phyloP scores from a whole-genome alignment of 768 basidiomycete species.

The Pseudohyphozyma bogoriensis region DNA sequence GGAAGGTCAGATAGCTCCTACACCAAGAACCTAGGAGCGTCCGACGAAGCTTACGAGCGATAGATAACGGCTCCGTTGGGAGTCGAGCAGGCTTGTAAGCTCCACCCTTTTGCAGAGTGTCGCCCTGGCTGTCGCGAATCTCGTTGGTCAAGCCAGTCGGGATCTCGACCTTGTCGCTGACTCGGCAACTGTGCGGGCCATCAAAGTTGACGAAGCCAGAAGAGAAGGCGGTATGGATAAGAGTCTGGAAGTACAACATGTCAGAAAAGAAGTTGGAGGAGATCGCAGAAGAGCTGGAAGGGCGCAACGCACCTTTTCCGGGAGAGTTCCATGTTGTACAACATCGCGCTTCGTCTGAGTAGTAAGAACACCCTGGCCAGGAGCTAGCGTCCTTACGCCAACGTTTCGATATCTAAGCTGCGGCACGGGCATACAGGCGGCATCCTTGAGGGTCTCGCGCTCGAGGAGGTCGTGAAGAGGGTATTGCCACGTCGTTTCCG shows the following conservation, averaged over 20 bases:
- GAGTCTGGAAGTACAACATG: background rate
- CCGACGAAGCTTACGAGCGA: slow-evolving; percentile 15
- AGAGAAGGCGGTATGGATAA: slow-evolving; percentile 20
- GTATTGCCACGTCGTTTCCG: slow-evolving; percentile 1
- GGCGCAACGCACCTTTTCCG: slow-evolving; percentile 15
- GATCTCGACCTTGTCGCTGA: background rate
- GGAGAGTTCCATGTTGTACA: slow-evolving; percentile 7
- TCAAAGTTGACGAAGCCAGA: slow-evolving; percentile 2
- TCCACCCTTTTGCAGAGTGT: slow-evolving; percentile 4
- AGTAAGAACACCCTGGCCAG: slow-evolving; percentile 15
- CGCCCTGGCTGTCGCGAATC: slow-evolving; percentile 13
- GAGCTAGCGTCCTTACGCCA: slow-evolving; percentile 11
- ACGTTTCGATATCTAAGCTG: slow-evolving; percentile 22
- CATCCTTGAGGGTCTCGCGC: background rate
- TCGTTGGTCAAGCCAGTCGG: background rate
- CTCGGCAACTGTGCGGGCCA: slow-evolving; percentile 21
- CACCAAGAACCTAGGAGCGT: no score
- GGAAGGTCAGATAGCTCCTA: no score
- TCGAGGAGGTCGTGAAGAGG: slow-evolving; percentile 23
- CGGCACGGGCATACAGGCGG: slow-evolving; percentile 18
- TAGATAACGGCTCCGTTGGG: slow-evolving; percentile 16
- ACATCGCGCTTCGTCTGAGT: slow-evolving; percentile 15
- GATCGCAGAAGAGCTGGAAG: no score
- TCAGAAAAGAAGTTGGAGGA: background rate
- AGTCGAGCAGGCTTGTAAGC: slow-evolving; percentile 7